Percentiles rank a stretch among this genome's conserved stretches.
phyloP scores from a whole-genome alignment of 495 filamentous ascomycete genomes.

The Parmelia sp. region DNA sequence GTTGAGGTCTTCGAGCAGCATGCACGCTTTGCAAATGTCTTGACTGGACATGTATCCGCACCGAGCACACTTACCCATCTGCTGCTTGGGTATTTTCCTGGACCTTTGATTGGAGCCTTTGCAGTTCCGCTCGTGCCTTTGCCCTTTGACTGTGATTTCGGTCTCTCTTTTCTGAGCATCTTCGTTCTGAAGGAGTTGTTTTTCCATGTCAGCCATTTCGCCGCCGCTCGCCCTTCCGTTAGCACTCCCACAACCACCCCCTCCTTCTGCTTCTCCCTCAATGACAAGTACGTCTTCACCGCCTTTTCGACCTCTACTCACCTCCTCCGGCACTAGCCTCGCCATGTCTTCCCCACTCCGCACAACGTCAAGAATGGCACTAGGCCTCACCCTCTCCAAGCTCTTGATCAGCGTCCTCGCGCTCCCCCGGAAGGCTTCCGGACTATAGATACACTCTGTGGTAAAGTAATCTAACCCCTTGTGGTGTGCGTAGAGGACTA shows the following conservation, averaged over 20 bases:
- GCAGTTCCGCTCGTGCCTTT: constrained; percentile 30
- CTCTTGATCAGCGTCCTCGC: constrained; percentile 91
- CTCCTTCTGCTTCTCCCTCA: constrained; percentile 50
- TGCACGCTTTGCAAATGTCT: constrained; percentile 89
- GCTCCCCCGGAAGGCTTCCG: constrained; percentile 93
- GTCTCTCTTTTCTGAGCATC: constrained; percentile 58
- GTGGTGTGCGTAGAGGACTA: constrained; percentile 94
- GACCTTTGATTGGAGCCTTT: constrained; percentile 25
- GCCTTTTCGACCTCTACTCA: constrained; percentile 32
- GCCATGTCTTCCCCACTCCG: constrained; percentile 96
- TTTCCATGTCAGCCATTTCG: constrained; percentile 93
- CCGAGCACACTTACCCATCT: constrained; percentile 73
- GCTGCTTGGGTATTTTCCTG: constrained; percentile 53
- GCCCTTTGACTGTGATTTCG: constrained; percentile 50
- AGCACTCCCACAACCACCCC: constrained; percentile 68
- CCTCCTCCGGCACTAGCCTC: constrained; percentile 63
- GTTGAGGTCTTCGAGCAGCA: constrained; percentile 82
- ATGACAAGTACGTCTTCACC: constrained; percentile 20
- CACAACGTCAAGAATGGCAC: constrained; percentile 90
- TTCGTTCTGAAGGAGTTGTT: constrained; percentile 63
- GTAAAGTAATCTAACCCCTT: constrained; percentile 96
- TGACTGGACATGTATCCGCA: constrained; percentile 97
- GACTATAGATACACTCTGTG: constrained; percentile 97
- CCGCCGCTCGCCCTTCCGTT: constrained; percentile 64
- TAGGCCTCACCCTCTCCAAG: constrained; percentile 84